Evolutionary conservation across 1,284 basidiomycete species (phyloP).

Genomic region (Cerrena zonata): DNA sequence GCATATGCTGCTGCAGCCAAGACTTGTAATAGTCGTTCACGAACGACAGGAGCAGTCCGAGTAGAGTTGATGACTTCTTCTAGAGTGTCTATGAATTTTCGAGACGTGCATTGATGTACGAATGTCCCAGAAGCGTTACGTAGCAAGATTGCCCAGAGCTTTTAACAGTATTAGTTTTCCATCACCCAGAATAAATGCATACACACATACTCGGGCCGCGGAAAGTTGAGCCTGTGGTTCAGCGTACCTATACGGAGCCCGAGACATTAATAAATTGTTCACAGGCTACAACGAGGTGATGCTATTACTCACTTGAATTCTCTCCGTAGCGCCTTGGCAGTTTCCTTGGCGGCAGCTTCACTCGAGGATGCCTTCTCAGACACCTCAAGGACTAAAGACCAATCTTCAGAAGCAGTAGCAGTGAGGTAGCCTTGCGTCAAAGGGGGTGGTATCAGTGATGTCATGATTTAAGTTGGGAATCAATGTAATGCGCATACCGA

Average conservation of each 20-base stretch:
- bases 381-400: conserved; percentile 70
- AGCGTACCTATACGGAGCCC: conserved; percentile 46
- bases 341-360: conserved; percentile 68
- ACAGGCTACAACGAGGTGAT: background rate
- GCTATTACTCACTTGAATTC: conserved; percentile 63
- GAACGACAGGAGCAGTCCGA: conserved; percentile 64
- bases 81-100: conserved; percentile 70
- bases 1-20: conserved; percentile 68
- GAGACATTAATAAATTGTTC: background rate
- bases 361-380: conserved; percentile 66
- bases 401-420: conserved; percentile 71
- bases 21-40: conserved; percentile 65
- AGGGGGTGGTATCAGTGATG: background rate
- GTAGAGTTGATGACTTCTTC: conserved; percentile 59
- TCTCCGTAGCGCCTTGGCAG: conserved; percentile 61
- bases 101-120: conserved; percentile 60
- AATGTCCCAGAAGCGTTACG: conserved; percentile 64
- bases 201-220: conserved; percentile 54
- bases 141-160: conserved; percentile 83
- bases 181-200: background rate
- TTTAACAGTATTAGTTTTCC: conserved; percentile 1
- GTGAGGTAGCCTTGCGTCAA: conserved; percentile 56
- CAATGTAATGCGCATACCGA: conserved; percentile 40
- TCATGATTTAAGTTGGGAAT: background rate
- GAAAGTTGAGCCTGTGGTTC: conserved; percentile 66